Evolutionary conservation across 176 grass and related monocot genomes (phyloP).

Genomic region (Carex myosuroides): DNA sequence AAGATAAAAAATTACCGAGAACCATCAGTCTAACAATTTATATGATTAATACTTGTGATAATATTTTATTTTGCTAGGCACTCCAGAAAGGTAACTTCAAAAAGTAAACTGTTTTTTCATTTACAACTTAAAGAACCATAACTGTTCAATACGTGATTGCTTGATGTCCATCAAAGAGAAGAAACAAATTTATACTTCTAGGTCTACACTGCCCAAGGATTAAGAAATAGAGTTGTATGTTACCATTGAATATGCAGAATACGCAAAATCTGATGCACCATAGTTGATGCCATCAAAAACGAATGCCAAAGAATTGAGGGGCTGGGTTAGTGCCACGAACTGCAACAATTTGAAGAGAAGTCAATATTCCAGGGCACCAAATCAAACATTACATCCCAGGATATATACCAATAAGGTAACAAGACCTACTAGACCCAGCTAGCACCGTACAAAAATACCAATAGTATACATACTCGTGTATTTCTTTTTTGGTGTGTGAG

Average conservation of each 20-base stretch:
- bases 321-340: constrained; percentile 87
- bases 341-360: constrained; percentile 21
- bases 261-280: constrained; percentile 83
- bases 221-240: constrained; percentile 2
- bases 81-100: no score
- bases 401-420: background rate
- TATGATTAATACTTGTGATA: background rate
- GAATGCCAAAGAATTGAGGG: constrained; percentile 81
- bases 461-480: background rate
- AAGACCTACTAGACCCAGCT: background rate
- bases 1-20: background rate
- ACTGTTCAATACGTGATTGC: background rate
- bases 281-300: constrained; percentile 99
- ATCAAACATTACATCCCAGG: background rate
- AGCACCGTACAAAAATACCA: background rate
- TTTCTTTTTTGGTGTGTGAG: background rate
- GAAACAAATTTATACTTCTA: background rate
- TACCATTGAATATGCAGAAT: constrained; percentile 95
- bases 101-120: background rate
- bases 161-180: background rate
- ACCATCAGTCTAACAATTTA: background rate
- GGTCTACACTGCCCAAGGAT: background rate
- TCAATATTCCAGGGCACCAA: constrained; percentile 10
- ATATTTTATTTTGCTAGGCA: background rate
- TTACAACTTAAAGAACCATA: background rate